Percentiles rank a stretch among this genome's conserved stretches.
phyloP scores from a whole-genome alignment of 176 grass and related monocot genomes.

The Olyra latifolia region DNA sequence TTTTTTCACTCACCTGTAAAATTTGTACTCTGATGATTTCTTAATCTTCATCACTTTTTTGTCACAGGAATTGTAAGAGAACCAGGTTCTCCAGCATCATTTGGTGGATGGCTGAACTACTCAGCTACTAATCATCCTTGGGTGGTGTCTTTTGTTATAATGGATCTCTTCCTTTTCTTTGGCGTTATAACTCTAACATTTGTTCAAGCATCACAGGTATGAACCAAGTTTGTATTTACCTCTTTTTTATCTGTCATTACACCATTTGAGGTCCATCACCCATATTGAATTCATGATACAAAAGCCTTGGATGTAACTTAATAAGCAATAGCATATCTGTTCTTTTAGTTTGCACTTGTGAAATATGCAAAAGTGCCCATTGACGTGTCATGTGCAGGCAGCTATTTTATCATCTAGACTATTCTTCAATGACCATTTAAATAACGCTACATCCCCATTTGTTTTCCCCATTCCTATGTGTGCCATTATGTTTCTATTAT shows the following conservation, averaged over 20 bases:
- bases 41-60: conserved; percentile 15
- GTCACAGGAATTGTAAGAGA: conserved; percentile 68
- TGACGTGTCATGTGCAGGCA: conserved; percentile 3
- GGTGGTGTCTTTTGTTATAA: conserved; percentile 76
- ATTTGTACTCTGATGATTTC: conserved; percentile 2
- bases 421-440: neutral
- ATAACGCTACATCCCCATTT: neutral
- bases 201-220: conserved; percentile 95
- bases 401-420: neutral
- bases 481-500: neutral
- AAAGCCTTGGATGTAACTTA: neutral
- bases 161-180: conserved; percentile 88
- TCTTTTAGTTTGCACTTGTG: conserved; percentile 1
- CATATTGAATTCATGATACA: conserved; percentile 1
- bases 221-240: neutral
- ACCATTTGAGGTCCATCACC: neutral
- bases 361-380: conserved; percentile 12
- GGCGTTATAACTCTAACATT: conserved; percentile 77
- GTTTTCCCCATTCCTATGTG: neutral
- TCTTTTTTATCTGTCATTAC: neutral
- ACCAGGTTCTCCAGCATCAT: conserved; percentile 70
- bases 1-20: conserved; percentile 24
- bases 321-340: neutral
- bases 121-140: conserved; percentile 77
- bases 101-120: conserved; percentile 85